Percentiles rank a stretch among this genome's conserved stretches.
These are phyloP conservation scores for Sanghuangporus baumii DNA, from an alignment of 1,284 basidiomycete genomes.

Conservation along the genomic window DNA sequence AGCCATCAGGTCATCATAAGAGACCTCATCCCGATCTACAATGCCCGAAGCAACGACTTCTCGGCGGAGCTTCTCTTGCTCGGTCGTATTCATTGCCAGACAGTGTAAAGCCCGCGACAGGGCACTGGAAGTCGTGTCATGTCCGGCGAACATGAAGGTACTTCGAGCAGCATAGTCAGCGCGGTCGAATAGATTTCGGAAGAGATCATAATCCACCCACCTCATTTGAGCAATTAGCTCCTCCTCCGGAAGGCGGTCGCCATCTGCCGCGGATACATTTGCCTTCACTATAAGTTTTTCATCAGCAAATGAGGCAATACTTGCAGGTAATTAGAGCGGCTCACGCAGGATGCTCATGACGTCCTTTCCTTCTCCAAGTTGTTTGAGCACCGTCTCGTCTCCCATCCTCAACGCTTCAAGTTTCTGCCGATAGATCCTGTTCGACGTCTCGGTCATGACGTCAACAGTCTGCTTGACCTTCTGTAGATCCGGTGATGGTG, in stretches of 20 bases:
- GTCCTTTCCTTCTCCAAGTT: constrained; percentile 17
- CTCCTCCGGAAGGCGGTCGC: constrained; percentile 17
- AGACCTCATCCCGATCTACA: constrained; percentile 7
- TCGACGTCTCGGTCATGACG: constrained; percentile 16
- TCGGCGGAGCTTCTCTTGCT: constrained; percentile 14
- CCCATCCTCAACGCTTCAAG: constrained; percentile 10
- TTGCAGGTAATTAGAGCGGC: background rate
- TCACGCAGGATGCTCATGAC: constrained; percentile 18
- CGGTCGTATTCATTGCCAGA: constrained; percentile 7
- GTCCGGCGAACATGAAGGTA: constrained; percentile 18
- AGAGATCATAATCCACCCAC: background rate
- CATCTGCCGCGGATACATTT: constrained; percentile 9
- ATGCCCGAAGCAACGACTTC: constrained; percentile 15
- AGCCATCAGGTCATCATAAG: constrained; percentile 15
- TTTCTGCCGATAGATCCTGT: constrained; percentile 16
- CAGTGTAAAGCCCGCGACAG: constrained; percentile 13
- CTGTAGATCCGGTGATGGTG: constrained; percentile 14
- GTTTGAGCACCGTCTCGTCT: constrained; percentile 11
- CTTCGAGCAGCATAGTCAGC: constrained; percentile 4
- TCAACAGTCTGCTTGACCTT: constrained; percentile 17
- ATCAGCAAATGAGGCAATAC: background rate
- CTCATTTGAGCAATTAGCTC: constrained; percentile 19
- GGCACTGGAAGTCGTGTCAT: constrained; percentile 19
- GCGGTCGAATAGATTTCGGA: background rate
- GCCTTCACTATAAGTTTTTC: constrained; percentile 13